These are phyloP conservation scores for Tephrocybe sp. DNA, from an alignment of 768 basidiomycete species.

Conservation along the genomic window DNA sequence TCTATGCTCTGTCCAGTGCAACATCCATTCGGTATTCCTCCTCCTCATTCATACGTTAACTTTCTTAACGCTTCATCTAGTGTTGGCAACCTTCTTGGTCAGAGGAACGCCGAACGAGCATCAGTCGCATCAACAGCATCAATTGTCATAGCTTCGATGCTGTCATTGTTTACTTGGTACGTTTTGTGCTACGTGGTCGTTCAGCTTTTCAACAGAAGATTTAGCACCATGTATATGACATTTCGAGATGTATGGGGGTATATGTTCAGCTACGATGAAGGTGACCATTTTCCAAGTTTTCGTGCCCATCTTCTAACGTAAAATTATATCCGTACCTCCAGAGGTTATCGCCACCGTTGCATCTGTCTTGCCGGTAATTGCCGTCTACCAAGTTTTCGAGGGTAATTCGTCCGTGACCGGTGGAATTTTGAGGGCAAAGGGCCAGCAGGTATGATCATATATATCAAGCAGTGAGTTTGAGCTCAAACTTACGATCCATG, in stretches of 20 bases:
- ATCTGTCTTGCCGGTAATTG: slow-evolving; percentile 66
- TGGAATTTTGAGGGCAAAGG: slow-evolving; percentile 78
- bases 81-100: slow-evolving; percentile 1
- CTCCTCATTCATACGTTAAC: no score
- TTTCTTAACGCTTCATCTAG: not conserved
- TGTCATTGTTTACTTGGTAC: not conserved
- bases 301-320: not conserved
- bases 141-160: slow-evolving; percentile 56
- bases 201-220: not conserved
- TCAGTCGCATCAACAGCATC: slow-evolving; percentile 40
- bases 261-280: slow-evolving; percentile 70
- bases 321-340: no score
- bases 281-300: slow-evolving; percentile 26
- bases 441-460: slow-evolving; percentile 58
- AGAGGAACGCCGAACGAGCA: not conserved
- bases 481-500: not conserved
- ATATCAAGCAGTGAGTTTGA: not conserved
- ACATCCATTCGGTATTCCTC: slow-evolving; percentile 78
- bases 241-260: slow-evolving; percentile 67
- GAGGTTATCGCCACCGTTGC: slow-evolving; percentile 60
- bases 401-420: slow-evolving; percentile 60
- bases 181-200: not conserved
- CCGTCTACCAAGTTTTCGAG: slow-evolving; percentile 82
- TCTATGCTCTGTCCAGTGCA: slow-evolving; percentile 76
- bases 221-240: slow-evolving; percentile 48